Base-by-base conservation (phyloP, 805 yeast species). In the Yamadazyma insecticola region DNA sequence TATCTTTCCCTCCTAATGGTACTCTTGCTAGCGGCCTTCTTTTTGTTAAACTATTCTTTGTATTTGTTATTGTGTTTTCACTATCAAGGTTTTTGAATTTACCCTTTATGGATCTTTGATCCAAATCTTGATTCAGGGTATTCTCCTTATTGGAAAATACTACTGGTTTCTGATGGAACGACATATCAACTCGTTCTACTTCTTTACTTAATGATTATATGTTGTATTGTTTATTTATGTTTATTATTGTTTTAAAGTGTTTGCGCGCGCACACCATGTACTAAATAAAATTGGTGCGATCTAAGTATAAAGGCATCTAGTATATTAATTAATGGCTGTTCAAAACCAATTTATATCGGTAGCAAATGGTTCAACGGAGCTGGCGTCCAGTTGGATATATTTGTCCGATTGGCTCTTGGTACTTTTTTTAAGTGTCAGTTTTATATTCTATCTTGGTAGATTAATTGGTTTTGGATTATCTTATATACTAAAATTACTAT, bases 361-460 rank as follows among this genome's bases (percentile, higher is more conserved):
- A 24, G 35, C 50, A 11, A 45, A 51, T 20, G 36, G 39, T 29
- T 40, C 51, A 9, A 43, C 43, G 19, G 41, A 37, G 19, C 44
- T 38, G 30, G 51, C 52, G 22, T 54, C 66, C 13, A 44, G 57
- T 25, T 61, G 68, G 95, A 86, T 85, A 14, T 90, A 89, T 55
- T 62, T 89, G 41, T 81, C 78, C 12, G 88, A 86, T 51, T 87
- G 96, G 94, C 57, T 83, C 19, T 60, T 88, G 36, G 70, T 81
- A 3, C 68, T 83, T 18, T 56, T 81, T 11, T 64, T 84, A 2
- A 63, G 80, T 0, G 47, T 85, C 1, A 71, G 81, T 15, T 68
- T 83, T 30, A 58, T 87, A 24, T 89, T 88, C 61, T 84, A 81
- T 58, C 74, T 87, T 57, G 79, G 82, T 45, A 69, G 97, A 35